phyloP scores from a whole-genome alignment of 106 monocot species.

The Dendrobium nobile region DNA sequence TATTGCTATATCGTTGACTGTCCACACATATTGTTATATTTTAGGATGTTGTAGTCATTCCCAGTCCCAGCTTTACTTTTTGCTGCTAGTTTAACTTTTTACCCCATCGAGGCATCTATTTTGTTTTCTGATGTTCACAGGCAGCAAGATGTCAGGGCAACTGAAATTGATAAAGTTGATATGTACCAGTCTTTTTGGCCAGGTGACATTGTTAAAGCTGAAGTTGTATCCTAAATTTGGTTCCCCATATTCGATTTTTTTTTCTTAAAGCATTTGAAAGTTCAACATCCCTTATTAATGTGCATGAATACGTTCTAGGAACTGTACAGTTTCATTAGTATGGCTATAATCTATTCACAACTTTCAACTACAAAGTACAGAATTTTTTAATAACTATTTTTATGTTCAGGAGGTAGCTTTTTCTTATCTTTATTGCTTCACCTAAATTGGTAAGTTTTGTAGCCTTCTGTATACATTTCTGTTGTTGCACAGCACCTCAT shows the following conservation, averaged over 20 bases:
- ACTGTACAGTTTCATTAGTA: not conserved
- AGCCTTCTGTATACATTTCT: not conserved
- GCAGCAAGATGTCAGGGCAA: slow-evolving; percentile 97
- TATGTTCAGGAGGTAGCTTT: not conserved
- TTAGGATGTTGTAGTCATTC: not conserved
- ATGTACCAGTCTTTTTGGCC: slow-evolving; percentile 87
- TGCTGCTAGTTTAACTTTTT: not conserved
- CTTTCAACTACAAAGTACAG: not conserved
- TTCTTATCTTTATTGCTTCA: not conserved
- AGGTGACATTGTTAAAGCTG: slow-evolving; percentile 87
- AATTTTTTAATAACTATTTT: not conserved
- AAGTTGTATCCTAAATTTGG: slow-evolving; percentile 73
- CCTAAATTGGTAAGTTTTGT: not conserved
- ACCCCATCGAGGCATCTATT: not conserved
- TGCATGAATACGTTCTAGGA: not conserved
- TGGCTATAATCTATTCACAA: not conserved
- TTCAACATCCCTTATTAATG: not conserved
- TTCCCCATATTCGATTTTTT: not conserved
- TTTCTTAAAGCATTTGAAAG: not conserved
- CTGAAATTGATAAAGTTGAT: slow-evolving; percentile 99
- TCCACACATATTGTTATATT: not conserved
- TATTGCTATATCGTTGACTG: not conserved
- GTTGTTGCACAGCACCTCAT: not conserved
- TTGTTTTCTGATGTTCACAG: slow-evolving; percentile 28
- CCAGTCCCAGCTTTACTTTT: not conserved